Evolutionary conservation across 2,329 filamentous ascomycete species (phyloP).

Genomic region (Aspergillus niger): DNA sequence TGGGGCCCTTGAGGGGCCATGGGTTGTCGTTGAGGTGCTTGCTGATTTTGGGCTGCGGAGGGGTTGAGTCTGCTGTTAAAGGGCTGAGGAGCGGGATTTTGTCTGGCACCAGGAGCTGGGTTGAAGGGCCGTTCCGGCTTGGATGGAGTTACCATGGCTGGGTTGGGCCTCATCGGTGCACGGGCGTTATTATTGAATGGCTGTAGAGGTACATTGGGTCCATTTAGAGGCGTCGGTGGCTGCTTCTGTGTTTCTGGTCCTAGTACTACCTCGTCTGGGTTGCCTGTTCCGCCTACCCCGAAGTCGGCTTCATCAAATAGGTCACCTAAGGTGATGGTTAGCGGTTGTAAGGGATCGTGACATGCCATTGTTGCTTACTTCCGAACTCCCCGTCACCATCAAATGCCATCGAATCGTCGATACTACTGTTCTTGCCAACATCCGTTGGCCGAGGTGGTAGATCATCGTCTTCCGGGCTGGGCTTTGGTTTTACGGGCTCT

Average conservation of each 20-base stretch:
- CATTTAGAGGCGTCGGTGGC: slow-evolving; percentile 29
- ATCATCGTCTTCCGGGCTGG: slow-evolving; percentile 50
- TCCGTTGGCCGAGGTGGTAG: slow-evolving; percentile 37
- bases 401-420: slow-evolving; percentile 32
- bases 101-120: slow-evolving; percentile 21
- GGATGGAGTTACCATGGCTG: slow-evolving; percentile 39
- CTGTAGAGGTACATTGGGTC: slow-evolving; percentile 23
- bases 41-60: slow-evolving; percentile 18
- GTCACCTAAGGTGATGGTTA: slow-evolving; percentile 44
- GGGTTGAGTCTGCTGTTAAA: slow-evolving; percentile 25
- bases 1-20: slow-evolving; percentile 20
- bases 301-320: slow-evolving; percentile 79
- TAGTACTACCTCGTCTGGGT: slow-evolving; percentile 75
- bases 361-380: slow-evolving; percentile 32
- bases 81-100: slow-evolving; percentile 26
- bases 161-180: slow-evolving; percentile 23
- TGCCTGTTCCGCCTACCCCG: slow-evolving; percentile 66
- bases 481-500: slow-evolving; percentile 46
- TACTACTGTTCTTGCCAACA: slow-evolving; percentile 33
- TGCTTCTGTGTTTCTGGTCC: slow-evolving; percentile 39
- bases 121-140: slow-evolving; percentile 39
- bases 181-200: slow-evolving; percentile 22
- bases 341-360: neutral
- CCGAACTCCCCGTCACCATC: slow-evolving; percentile 47
- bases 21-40: slow-evolving; percentile 20